These are phyloP conservation scores for Trichoderma asperellum DNA, from an alignment of 2,329 filamentous ascomycete species.

Conservation along the genomic window DNA sequence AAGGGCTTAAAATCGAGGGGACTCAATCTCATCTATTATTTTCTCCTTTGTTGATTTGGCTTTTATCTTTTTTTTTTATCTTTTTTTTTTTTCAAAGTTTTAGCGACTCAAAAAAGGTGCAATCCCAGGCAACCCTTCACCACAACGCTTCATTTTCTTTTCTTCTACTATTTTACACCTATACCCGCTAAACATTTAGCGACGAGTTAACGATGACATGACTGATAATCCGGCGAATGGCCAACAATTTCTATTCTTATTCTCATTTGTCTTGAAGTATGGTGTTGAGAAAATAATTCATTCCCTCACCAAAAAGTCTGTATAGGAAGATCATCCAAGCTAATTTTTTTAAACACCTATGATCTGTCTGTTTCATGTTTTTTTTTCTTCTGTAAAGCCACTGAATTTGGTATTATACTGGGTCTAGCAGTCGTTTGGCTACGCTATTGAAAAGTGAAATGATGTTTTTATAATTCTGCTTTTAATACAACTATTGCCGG, in stretches of 20 bases:
- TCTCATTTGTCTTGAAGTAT: not conserved
- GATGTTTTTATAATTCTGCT: slow-evolving; percentile 6
- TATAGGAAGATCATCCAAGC: not conserved
- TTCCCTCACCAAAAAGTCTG: not conserved
- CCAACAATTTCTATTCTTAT: not conserved
- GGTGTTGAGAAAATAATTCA: not conserved
- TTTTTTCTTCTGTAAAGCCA: not conserved
- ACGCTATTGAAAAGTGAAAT: not conserved
- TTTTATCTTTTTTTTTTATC: not conserved
- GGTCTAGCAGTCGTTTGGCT: not conserved
- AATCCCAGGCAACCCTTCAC: not conserved
- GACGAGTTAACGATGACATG: slow-evolving; percentile 1
- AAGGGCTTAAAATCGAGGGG: slow-evolving; percentile 1
- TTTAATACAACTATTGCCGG: slow-evolving; percentile 20
- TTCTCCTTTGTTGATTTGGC: not conserved
- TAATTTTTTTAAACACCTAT: not conserved
- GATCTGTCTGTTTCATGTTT: not conserved
- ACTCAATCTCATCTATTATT: not conserved
- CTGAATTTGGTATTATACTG: not conserved
- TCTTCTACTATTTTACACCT: slow-evolving; percentile 6
- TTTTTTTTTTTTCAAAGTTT: not conserved
- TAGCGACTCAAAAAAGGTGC: not conserved
- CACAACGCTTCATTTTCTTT: not conserved
- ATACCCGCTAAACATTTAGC: not conserved
- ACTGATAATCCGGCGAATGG: not conserved